Percentiles rank a stretch among this genome's conserved stretches.
Conservation (phyloP, 2,329 filamentous ascomycete species). For the Colletotrichum simmondsii region DNA sequence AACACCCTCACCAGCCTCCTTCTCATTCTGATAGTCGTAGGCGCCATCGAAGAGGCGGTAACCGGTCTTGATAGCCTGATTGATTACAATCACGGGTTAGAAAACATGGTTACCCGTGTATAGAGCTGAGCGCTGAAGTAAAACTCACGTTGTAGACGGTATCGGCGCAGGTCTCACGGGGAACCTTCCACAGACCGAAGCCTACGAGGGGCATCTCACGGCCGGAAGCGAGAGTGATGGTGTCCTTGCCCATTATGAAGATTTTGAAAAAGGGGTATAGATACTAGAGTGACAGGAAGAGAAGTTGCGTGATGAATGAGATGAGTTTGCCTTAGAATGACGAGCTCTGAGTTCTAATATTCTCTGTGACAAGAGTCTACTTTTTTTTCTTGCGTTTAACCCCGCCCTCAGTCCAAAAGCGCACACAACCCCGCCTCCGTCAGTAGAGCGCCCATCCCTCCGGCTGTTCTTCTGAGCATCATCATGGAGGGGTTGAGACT, state of each 20-base stretch:
- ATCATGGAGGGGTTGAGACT: constrained; percentile 5
- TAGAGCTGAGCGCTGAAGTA: not conserved
- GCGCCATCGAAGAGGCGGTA: constrained; percentile 65
- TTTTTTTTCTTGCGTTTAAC: not conserved
- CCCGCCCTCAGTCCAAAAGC: not conserved
- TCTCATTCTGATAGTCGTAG: constrained; percentile 72
- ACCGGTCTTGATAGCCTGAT: constrained; percentile 59
- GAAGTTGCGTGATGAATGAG: not conserved
- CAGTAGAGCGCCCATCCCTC: not conserved
- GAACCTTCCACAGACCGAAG: constrained; percentile 78
- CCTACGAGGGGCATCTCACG: constrained; percentile 68
- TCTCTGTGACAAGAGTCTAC: not conserved
- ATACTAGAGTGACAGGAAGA: not conserved
- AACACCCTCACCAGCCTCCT: constrained; percentile 73
- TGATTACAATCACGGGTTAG: not conserved
- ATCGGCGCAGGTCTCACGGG: constrained; percentile 53
- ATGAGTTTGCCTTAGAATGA: not conserved
- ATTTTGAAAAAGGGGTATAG: not conserved
- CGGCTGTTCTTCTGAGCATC: not conserved
- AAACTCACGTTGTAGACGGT: constrained; percentile 68
- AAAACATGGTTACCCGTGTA: not conserved
- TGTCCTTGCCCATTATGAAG: constrained; percentile 42
- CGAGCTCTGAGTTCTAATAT: not conserved
- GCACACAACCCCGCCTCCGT: not conserved
- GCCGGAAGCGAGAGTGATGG: constrained; percentile 57